Evolutionary conservation across 1,139 yeast genomes (phyloP).

Genomic region (Candida sp.): DNA sequence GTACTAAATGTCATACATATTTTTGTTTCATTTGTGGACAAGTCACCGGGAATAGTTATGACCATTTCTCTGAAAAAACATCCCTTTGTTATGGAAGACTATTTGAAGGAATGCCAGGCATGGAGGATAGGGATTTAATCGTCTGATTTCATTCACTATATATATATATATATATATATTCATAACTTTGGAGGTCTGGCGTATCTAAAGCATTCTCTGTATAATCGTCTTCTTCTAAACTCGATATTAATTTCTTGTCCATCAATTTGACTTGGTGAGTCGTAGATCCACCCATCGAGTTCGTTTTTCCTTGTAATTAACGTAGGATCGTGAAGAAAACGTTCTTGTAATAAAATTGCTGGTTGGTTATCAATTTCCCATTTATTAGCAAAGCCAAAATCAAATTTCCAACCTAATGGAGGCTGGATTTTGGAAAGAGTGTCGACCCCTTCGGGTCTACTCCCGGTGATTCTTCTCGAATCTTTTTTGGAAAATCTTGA

Average conservation of each 20-base stretch:
- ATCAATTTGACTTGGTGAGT: conserved; percentile 19
- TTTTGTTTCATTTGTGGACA: conserved; percentile 62
- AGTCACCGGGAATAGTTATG: conserved; percentile 46
- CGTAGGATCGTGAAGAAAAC: conserved; percentile 28
- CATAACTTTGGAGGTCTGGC: conserved; percentile 30
- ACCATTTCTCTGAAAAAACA: conserved; percentile 43
- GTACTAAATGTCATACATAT: conserved; percentile 45
- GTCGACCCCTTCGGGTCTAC: conserved; percentile 62
- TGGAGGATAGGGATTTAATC: conserved; percentile 10
- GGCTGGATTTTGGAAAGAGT: conserved; percentile 56
- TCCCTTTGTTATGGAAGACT: conserved; percentile 50
- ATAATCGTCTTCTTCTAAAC: conserved; percentile 56
- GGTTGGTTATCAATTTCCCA: conserved; percentile 69
- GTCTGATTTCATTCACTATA: background rate
- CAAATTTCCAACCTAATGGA: conserved; percentile 76
- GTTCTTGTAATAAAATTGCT: conserved; percentile 47
- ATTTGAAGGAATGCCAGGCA: conserved; percentile 54
- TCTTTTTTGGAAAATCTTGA: conserved; percentile 52
- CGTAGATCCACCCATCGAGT: conserved; percentile 43
- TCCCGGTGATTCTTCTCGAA: conserved; percentile 50
- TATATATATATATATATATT: too few relatives aligned
- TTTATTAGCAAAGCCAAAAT: conserved; percentile 44
- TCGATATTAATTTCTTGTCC: conserved; percentile 23
- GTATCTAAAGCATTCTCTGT: conserved; percentile 48
- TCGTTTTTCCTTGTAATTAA: conserved; percentile 35